phyloP scores from a whole-genome alignment of 768 basidiomycete species.

The Coprinellus micaceus region DNA sequence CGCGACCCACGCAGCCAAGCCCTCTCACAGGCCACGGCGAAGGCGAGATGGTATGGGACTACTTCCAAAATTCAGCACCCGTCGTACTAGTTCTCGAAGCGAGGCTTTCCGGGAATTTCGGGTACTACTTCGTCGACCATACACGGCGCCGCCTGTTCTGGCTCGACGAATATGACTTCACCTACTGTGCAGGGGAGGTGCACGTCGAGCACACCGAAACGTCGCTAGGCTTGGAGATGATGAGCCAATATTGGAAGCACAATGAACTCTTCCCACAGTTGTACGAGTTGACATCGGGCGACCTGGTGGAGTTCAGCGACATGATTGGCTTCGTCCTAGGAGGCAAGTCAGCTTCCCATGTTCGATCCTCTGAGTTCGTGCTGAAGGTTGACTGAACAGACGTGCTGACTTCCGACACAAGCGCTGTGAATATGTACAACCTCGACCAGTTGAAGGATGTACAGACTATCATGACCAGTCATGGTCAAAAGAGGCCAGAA shows the following conservation, averaged over 20 bases:
- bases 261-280: conserved; percentile 26
- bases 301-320: conserved; percentile 28
- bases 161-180: conserved; percentile 41
- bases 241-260: conserved; percentile 27
- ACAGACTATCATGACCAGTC: conserved; percentile 2
- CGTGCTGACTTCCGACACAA: conserved; percentile 21
- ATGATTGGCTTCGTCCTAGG: conserved; percentile 27
- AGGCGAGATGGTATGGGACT: neutral
- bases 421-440: conserved; percentile 24
- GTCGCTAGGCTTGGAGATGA: conserved; percentile 13
- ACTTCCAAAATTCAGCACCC: neutral
- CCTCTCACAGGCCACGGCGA: neutral
- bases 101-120: conserved; percentile 13
- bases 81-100: conserved; percentile 18
- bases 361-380: conserved; percentile 7
- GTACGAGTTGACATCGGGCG: conserved; percentile 13
- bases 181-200: conserved; percentile 25
- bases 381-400: conserved; percentile 16
- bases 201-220: conserved; percentile 10
- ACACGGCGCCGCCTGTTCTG: conserved; percentile 45
- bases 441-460: conserved; percentile 5
- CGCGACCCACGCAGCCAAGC: neutral
- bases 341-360: conserved; percentile 19
- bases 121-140: conserved; percentile 54
- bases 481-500: neutral